A percentile compares a stretch with the other conserved stretches of the same genome.
phyloP scores from a whole-genome alignment of 305 asterid species.

The Fraxinus xanthoxyloides region DNA sequence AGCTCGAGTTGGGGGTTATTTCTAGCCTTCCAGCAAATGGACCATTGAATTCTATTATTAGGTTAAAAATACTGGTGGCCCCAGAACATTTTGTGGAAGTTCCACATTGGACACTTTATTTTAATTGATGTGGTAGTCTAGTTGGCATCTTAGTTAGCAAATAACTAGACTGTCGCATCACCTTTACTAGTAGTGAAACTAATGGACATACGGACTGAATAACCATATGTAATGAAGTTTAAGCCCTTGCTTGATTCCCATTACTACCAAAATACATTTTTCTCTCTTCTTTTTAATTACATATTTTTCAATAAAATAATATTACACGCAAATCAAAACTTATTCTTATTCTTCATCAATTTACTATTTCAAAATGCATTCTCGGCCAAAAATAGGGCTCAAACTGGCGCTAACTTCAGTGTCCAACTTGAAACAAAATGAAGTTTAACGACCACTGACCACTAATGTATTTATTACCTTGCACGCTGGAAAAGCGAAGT shows the following conservation, averaged over 20 bases:
- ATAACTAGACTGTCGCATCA: background rate
- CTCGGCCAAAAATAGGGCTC: background rate
- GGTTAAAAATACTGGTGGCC: background rate
- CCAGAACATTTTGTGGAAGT: background rate
- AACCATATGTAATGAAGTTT: background rate
- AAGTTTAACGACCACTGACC: background rate
- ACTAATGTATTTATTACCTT: background rate
- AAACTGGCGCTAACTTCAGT: background rate
- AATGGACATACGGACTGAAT: background rate
- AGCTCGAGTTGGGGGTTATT: background rate
- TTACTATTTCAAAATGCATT: background rate
- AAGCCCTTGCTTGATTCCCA: background rate
- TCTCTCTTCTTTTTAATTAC: background rate
- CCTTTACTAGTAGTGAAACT: background rate
- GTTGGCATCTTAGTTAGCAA: background rate
- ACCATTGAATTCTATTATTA: background rate
- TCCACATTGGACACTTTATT: background rate
- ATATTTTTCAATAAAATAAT: background rate
- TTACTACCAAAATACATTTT: too few species aligned
- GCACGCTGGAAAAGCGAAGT: background rate
- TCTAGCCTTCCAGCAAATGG: background rate
- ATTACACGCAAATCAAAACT: background rate
- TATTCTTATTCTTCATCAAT: background rate
- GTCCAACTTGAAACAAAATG: background rate
- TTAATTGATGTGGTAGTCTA: background rate